These are phyloP conservation scores for Colletotrichum musicola DNA, from an alignment of 2,329 filamentous ascomycete genomes.

Conservation along the genomic window DNA sequence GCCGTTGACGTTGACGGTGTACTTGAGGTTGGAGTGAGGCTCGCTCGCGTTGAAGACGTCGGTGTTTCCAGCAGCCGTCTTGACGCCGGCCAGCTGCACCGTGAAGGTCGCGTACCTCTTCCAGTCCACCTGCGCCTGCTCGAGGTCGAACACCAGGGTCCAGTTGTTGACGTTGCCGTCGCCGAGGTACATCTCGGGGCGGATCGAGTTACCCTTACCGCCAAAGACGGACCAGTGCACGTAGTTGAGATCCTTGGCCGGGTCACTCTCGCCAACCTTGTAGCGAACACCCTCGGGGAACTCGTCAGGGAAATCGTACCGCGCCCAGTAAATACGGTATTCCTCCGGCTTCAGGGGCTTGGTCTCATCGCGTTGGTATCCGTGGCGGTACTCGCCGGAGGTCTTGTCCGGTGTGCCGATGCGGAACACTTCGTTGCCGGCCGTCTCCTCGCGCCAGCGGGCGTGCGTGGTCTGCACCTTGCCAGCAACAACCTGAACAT, in stretches of 20 bases:
- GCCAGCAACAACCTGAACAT: constrained; percentile 55
- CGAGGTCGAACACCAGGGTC: constrained; percentile 63
- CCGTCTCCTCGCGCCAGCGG: constrained; percentile 66
- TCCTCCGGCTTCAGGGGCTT: constrained; percentile 63
- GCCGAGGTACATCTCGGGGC: constrained; percentile 54
- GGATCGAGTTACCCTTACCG: constrained; percentile 59
- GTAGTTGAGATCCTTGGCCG: constrained; percentile 66
- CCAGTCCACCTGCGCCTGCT: constrained; percentile 53
- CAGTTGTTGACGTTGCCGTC: constrained; percentile 65
- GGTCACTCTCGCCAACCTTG: constrained; percentile 62
- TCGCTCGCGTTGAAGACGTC: constrained; percentile 66
- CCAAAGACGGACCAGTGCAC: constrained; percentile 73
- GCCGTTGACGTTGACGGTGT: constrained; percentile 52
- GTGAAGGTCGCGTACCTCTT: constrained; percentile 68
- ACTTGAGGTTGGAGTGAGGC: constrained; percentile 63
- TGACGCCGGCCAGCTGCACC: constrained; percentile 72
- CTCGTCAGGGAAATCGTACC: constrained; percentile 67
- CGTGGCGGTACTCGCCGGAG: constrained; percentile 70
- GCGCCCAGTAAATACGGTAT: constrained; percentile 69
- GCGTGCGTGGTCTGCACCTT: constrained; percentile 53
- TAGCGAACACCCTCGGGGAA: constrained; percentile 69
- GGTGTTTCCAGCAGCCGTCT: constrained; percentile 71
- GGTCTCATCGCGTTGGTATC: constrained; percentile 57
- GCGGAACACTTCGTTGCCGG: constrained; percentile 71
- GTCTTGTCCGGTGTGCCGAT: constrained; percentile 72